These are phyloP conservation scores for Paspalum vaginatum DNA, from an alignment of 176 grass and related monocot species.

Conservation along the genomic window DNA sequence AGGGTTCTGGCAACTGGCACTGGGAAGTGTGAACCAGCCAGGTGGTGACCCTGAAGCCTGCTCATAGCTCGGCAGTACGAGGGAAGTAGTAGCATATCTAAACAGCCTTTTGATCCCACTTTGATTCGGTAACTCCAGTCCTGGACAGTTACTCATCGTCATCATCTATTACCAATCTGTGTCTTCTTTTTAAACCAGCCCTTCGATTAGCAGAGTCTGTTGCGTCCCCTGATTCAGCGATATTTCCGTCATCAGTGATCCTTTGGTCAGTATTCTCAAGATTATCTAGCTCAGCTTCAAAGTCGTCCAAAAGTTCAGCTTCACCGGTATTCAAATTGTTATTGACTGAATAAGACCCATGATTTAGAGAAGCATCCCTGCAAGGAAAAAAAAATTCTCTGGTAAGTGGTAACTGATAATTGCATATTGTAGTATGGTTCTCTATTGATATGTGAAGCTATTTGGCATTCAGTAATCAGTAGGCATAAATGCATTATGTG, in stretches of 20 bases:
- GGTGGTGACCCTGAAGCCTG: not conserved
- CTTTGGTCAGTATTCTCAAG: constrained; percentile 17
- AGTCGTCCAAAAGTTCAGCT: constrained; percentile 56
- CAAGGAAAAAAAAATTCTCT: constrained; percentile 16
- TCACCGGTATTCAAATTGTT: constrained; percentile 37
- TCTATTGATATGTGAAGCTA: constrained; percentile 3
- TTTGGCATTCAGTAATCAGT: constrained; percentile 5
- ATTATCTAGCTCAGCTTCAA: constrained; percentile 49
- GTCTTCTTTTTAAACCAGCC: constrained; percentile 60
- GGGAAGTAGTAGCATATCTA: not conserved
- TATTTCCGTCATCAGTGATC: constrained; percentile 28
- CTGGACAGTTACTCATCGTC: constrained; percentile 50
- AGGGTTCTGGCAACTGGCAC: too few relatives aligned
- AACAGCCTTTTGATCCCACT: not conserved
- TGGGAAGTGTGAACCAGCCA: not conserved
- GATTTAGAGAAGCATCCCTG: constrained; percentile 40
- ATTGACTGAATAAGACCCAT: constrained; percentile 19
- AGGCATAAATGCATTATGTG: constrained; percentile 15
- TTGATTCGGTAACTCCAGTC: not conserved
- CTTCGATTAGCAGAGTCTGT: constrained; percentile 26
- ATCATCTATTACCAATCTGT: constrained; percentile 66
- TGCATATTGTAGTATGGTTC: not conserved
- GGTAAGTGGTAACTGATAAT: constrained; percentile 9
- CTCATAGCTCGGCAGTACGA: not conserved
- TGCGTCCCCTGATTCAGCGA: constrained; percentile 44